phyloP scores from a whole-genome alignment of 495 filamentous ascomycete species.

The Hypoxylon rickii region DNA sequence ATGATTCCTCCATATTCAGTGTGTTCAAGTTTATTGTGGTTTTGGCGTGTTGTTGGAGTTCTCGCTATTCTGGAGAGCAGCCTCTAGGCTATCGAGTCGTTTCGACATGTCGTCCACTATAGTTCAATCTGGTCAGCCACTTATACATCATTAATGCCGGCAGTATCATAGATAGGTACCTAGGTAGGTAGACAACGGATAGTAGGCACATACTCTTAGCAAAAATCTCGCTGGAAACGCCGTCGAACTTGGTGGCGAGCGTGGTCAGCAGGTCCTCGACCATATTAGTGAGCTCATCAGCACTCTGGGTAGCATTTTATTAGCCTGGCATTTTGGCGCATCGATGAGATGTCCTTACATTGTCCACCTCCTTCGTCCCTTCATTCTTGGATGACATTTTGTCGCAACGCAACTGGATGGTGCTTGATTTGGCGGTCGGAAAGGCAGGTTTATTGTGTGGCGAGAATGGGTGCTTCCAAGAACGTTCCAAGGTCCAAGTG shows the following conservation, averaged over 20 bases:
- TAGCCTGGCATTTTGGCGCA: too few relatives aligned
- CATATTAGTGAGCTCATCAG: slow-evolving; percentile 67
- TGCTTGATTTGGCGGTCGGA: background rate
- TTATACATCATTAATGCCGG: too few relatives aligned
- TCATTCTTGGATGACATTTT: slow-evolving; percentile 25
- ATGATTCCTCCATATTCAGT: background rate
- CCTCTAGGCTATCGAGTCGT: slow-evolving; percentile 85
- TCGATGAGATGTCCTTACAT: slow-evolving; percentile 38
- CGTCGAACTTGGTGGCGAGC: slow-evolving; percentile 80
- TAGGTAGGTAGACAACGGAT: slow-evolving; percentile 5
- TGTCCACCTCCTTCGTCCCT: slow-evolving; percentile 36
- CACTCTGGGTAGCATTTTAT: slow-evolving; percentile 34
- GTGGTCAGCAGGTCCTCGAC: slow-evolving; percentile 86
- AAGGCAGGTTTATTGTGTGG: too few relatives aligned
- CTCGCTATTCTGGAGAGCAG: slow-evolving; percentile 62
- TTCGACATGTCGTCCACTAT: slow-evolving; percentile 95
- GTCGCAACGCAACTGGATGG: background rate
- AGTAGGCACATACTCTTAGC: slow-evolving; percentile 79
- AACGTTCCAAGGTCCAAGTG: too few relatives aligned
- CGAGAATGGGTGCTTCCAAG: too few relatives aligned
- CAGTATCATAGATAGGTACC: background rate
- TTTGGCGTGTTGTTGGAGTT: slow-evolving; percentile 34
- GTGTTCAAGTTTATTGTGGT: too few relatives aligned
- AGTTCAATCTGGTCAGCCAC: slow-evolving; percentile 12
- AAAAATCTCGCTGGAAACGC: slow-evolving; percentile 81